These are phyloP conservation scores for Sedum album DNA, from an alignment of 164 flowering plant genomes.

Conservation along the genomic window DNA sequence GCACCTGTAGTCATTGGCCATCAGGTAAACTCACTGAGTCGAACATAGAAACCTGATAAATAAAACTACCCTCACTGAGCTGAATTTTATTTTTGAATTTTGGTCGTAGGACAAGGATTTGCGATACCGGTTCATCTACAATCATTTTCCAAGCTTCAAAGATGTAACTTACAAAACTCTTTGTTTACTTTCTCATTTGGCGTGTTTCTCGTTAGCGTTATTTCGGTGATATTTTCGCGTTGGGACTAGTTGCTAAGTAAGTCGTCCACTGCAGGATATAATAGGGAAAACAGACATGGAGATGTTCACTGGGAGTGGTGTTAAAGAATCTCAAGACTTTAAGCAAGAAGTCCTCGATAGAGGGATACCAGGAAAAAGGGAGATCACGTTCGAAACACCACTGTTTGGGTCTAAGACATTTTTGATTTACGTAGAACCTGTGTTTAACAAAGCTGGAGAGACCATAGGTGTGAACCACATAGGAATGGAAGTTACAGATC, in stretches of 20 bases:
- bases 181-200: neutral
- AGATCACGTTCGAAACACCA: slow-evolving; percentile 81
- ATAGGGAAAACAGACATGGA: slow-evolving; percentile 89
- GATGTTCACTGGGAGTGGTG: slow-evolving; percentile 81
- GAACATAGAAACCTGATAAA: too few relatives aligned
- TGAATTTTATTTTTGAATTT: neutral
- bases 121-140: slow-evolving; percentile 88
- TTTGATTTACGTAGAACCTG: slow-evolving; percentile 89
- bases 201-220: neutral
- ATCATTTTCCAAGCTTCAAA: slow-evolving; percentile 83
- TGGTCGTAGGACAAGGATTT: slow-evolving; percentile 74
- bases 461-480: slow-evolving; percentile 93
- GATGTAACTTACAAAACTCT: slow-evolving; percentile 34
- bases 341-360: slow-evolving; percentile 85
- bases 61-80: neutral
- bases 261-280: slow-evolving; percentile 60
- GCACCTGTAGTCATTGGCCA: slow-evolving; percentile 97
- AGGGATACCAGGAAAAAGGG: slow-evolving; percentile 80
- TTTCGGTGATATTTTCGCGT: neutral
- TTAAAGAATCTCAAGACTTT: slow-evolving; percentile 85
- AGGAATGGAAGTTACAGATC: slow-evolving; percentile 98
- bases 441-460: slow-evolving; percentile 85
- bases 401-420: slow-evolving; percentile 90
- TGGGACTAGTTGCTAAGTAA: slow-evolving; percentile 5
- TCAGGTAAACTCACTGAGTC: slow-evolving; percentile 44